Evolutionary conservation across 768 basidiomycete genomes (phyloP).

Genomic region (Leccinum aurantiacum): DNA sequence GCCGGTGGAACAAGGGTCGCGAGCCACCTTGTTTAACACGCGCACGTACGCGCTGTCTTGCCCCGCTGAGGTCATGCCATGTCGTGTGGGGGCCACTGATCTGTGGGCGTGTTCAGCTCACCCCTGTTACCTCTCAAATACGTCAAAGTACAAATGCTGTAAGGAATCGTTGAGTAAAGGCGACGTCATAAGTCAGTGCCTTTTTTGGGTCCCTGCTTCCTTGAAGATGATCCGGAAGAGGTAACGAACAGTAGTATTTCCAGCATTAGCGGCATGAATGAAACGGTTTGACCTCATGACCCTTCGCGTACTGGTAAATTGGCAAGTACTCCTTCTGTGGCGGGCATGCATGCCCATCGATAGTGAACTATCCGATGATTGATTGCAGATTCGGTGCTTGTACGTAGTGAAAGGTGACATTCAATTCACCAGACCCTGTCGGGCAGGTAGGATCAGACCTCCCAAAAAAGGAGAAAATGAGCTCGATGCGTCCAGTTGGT

Average conservation of each 20-base stretch:
- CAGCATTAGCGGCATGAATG: background rate
- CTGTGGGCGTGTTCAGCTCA: background rate
- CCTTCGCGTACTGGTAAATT: background rate
- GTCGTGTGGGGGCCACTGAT: background rate
- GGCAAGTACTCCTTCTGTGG: constrained; percentile 2
- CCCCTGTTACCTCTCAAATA: background rate
- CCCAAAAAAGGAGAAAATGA: background rate
- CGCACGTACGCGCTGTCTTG: background rate
- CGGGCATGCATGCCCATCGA: constrained; percentile 4
- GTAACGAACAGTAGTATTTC: background rate
- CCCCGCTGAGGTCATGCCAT: background rate
- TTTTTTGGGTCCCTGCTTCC: background rate
- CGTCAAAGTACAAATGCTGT: background rate
- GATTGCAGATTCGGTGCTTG: background rate
- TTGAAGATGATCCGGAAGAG: background rate
- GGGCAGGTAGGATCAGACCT: background rate
- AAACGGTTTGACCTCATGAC: background rate
- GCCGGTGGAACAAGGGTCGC: constrained; percentile 3
- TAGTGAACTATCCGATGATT: background rate
- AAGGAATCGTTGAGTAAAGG: background rate
- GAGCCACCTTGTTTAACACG: constrained; percentile 4
- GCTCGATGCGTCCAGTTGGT: background rate
- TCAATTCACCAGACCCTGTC: background rate
- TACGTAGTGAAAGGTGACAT: background rate
- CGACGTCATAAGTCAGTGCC: background rate